Evolutionary conservation across 257 asterid genomes (phyloP).

Genomic region (Rauvolfia tetraphylla): DNA sequence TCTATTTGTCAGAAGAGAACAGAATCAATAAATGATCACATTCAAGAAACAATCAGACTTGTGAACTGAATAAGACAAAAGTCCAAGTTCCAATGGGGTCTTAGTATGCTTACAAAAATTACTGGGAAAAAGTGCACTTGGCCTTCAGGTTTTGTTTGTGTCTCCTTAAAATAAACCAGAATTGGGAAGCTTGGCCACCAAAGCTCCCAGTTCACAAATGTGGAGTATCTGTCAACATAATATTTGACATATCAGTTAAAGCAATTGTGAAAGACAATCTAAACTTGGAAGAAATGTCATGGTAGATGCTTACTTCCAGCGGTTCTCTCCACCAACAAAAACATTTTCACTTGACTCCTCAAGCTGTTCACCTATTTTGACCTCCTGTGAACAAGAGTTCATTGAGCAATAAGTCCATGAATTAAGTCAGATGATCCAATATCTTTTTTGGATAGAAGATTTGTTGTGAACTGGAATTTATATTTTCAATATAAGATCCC

Average conservation of each 20-base stretch:
- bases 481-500: not conserved
- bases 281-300: constrained; percentile 9
- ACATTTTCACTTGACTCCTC: constrained; percentile 84
- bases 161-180: constrained; percentile 90
- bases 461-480: not conserved
- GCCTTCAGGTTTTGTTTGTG: constrained; percentile 84
- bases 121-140: constrained; percentile 76
- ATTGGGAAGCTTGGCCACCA: constrained; percentile 97
- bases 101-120: constrained; percentile 58
- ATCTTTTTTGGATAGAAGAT: not conserved
- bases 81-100: constrained; percentile 18
- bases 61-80: constrained; percentile 22
- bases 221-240: constrained; percentile 51
- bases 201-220: constrained; percentile 93
- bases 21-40: constrained; percentile 6
- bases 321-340: constrained; percentile 89
- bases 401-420: not conserved
- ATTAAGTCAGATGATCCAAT: not conserved
- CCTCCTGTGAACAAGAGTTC: constrained; percentile 54
- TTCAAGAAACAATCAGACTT: not conserved
- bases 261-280: not conserved
- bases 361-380: constrained; percentile 77
- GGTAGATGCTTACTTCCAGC: constrained; percentile 80
- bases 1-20: constrained; percentile 31
- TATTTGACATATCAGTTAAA: constrained; percentile 4